Base-by-base conservation (phyloP, 2,329 filamentous ascomycete species). In the Pestalotiopsis sp. region DNA sequence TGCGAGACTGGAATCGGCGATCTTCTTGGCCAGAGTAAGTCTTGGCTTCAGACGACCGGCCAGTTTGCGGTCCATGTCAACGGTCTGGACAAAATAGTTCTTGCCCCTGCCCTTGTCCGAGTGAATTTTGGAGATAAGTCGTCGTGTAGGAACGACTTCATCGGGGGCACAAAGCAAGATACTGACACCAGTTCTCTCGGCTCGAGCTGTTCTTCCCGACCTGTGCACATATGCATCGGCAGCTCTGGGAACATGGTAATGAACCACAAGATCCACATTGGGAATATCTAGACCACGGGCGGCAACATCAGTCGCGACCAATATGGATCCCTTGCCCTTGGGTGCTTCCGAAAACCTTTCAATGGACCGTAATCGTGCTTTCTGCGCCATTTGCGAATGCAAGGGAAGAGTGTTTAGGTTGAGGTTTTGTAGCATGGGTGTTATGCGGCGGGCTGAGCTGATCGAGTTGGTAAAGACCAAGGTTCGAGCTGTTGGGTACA, bases 381-480 rank as follows among this genome's bases (percentile, higher is more conserved):
- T 98, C 81, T 99, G 96, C 1, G 91, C 87, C 96, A 99, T 98
- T 72, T 94, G 92, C 0, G 94, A 98, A 80, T 99, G 96, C 0
- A 99, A 84, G 0, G 93, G 90, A 12, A 93, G 84, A 1, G 91
- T 92, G 2, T 91, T 90, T 9, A 98, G 85, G 71, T 91, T 89
- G 65, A 99, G 89, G 72, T 93, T 93, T 74, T 95, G 90, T 1
- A 99, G 87, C 76, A 98, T 89, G 0, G 95, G 93, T 0, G 92
- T 90, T 13, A 99, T 85, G 49, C 96, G 93, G 59, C 94, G 92
- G 65, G 97, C 95, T 2, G 95, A 92, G 66, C 93, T 93, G 79
- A 99, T 98, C 59, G 95, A 97, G 82, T 99, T 99, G 36, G 95
- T 94, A 79, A 99, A 99, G 62, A 99, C 90, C 2, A 99, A 85